Base-by-base conservation (phyloP, 1,284 basidiomycete genomes). In the Gomphus bonarii region DNA sequence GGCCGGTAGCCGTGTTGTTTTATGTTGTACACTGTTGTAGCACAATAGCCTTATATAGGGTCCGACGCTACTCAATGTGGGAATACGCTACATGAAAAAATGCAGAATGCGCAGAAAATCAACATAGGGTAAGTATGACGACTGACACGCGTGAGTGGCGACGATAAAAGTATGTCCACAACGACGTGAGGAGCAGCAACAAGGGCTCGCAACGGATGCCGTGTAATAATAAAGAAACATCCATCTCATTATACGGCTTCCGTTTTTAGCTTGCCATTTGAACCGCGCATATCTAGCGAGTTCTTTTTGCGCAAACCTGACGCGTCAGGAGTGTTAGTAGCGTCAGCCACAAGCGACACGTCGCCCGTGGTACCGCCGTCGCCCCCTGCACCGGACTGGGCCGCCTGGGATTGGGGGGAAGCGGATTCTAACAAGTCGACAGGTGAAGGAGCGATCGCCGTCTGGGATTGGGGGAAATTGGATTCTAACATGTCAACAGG, bases 321-420 rank as follows among this genome's bases (percentile, higher is more conserved):
- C 22, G 36, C 42, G 14, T 54, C 42, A 30, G 36, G 30, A 4
- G 22, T 36, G 22, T 54, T 22, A 30, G n/a, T 14, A 40, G 14
- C n/a, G 50, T 25, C 50, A 33, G 25, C 52, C 16, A 54, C 25
- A 22, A 44, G 42, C 38, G 22, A 20, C 18, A 22, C 18, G n/a
- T 51, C 50, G 33, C 36, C 50, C 16, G 22, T 22, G 42, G 66
- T 63, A 18, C 72, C 70, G 28, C 76, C 77, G 5, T 75, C 77
- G 22, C 80, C 81, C 73, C n/a, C 79, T 58, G 85, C 72, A 68
- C 28, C 68, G 67, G 50, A 60, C 64, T 54, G 52, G 14, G 52
- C 47, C 47, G 47, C 47, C 47, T 30, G 47, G 47, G 47, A 10
- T 31, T 9, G 14, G 28, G 14, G 18, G 47, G 20, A 30, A n/a